Conservation (phyloP, 164 flowering plant species). For the Houttuynia cordata region DNA sequence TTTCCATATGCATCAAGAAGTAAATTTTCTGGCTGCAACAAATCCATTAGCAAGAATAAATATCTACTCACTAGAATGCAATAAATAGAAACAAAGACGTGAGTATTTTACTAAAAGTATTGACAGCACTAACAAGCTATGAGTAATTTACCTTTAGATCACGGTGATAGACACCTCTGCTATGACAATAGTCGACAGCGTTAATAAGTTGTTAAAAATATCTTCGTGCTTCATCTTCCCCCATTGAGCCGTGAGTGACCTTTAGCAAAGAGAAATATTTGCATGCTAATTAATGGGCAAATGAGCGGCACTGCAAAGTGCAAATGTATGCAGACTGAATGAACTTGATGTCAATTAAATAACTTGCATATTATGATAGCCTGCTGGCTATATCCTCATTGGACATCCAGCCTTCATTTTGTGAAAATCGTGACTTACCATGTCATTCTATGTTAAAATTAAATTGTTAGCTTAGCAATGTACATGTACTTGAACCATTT, state of each 20-base stretch:
- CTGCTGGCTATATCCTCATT: too few species aligned
- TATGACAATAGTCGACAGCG: constrained; percentile 87
- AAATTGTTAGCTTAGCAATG: too few species aligned
- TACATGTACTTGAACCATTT: too few species aligned
- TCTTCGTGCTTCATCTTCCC: constrained; percentile 67
- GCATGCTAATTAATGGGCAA: background rate
- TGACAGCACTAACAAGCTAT: too few species aligned
- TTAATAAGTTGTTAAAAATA: constrained; percentile 83
- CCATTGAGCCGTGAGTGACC: constrained; percentile 77
- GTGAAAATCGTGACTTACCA: too few species aligned
- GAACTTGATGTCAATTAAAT: background rate
- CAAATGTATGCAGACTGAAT: background rate
- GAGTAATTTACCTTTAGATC: constrained; percentile 51
- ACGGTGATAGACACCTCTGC: constrained; percentile 84
- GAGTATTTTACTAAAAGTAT: too few species aligned
- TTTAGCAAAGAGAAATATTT: constrained; percentile 9
- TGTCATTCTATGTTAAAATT: too few species aligned
- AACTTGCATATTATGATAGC: too few species aligned
- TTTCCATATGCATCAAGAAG: constrained; percentile 63
- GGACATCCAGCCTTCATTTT: too few species aligned
- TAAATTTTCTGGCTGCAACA: constrained; percentile 74
- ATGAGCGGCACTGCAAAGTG: background rate
- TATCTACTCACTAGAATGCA: background rate
- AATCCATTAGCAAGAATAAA: background rate
- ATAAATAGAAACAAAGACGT: background rate